A percentile compares a stretch with the other conserved stretches of the same genome.
phyloP scores from a whole-genome alignment of 1,284 basidiomycete genomes.

The Heterobasidion irregulare region DNA sequence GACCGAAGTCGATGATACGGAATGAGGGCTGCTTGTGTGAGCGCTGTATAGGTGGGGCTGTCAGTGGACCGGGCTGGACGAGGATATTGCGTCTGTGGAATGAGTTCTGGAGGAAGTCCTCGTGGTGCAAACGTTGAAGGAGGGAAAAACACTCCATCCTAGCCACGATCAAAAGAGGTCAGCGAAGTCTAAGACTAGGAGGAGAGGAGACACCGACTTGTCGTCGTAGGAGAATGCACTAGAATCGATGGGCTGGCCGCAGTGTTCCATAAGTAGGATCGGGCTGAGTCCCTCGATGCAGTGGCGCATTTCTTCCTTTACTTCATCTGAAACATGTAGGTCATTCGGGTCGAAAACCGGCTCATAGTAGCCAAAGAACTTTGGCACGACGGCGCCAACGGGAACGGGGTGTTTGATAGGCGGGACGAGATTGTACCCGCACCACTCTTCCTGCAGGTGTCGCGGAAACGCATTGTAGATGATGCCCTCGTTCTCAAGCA shows the following conservation, averaged over 20 bases:
- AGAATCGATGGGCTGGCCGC: conserved; percentile 29
- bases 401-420: conserved; percentile 36
- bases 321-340: neutral
- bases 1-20: conserved; percentile 46
- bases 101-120: conserved; percentile 33
- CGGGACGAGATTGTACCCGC: conserved; percentile 32
- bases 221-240: conserved; percentile 22
- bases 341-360: conserved; percentile 16
- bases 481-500: conserved; percentile 29
- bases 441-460: conserved; percentile 40
- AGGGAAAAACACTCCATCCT: conserved; percentile 36
- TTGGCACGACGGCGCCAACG: conserved; percentile 37
- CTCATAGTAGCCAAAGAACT: conserved; percentile 46
- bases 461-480: conserved; percentile 35
- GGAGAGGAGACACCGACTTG: conserved; percentile 15
- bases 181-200: neutral
- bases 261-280: conserved; percentile 42
- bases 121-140: conserved; percentile 30
- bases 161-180: neutral
- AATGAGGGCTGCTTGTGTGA: conserved; percentile 27
- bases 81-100: conserved; percentile 37
- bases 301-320: conserved; percentile 4
- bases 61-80: conserved; percentile 36
- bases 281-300: conserved; percentile 25
- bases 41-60: conserved; percentile 18